phyloP scores from a whole-genome alignment of 495 filamentous ascomycete species.

The Poronia punctata region DNA sequence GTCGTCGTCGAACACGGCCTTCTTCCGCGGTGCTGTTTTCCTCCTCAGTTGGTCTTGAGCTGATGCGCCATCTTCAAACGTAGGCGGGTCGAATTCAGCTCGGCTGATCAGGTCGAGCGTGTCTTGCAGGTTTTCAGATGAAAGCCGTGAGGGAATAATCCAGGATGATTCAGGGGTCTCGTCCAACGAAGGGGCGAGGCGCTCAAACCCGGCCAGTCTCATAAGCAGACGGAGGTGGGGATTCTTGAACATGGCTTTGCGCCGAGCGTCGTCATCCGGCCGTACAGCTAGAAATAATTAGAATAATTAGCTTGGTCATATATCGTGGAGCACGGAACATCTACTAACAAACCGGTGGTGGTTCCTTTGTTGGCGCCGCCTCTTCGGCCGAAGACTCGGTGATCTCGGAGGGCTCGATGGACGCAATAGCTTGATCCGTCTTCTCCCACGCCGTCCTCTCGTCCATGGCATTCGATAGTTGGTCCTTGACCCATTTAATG shows the following conservation, averaged over 20 bases:
- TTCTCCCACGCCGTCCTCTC: constrained; percentile 79
- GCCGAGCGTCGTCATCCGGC: constrained; percentile 59
- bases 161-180: constrained; percentile 66
- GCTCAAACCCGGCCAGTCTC: constrained; percentile 63
- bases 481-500: constrained; percentile 73
- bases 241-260: constrained; percentile 77
- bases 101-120: constrained; percentile 56
- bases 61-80: constrained; percentile 59
- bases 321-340: not conserved
- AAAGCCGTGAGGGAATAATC: constrained; percentile 64
- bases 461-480: constrained; percentile 56
- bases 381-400: constrained; percentile 30
- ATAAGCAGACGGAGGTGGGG: constrained; percentile 85
- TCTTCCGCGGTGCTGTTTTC: constrained; percentile 48
- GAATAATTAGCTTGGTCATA: not conserved
- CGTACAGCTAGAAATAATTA: constrained; percentile 45
- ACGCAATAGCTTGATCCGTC: constrained; percentile 49
- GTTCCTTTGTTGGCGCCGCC: constrained; percentile 28
- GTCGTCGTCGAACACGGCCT: constrained; percentile 56
- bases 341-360: constrained; percentile 41
- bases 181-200: constrained; percentile 55
- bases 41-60: constrained; percentile 72
- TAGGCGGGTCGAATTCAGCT: constrained; percentile 62
- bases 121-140: constrained; percentile 56
- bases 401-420: constrained; percentile 18